Conservation (phyloP, 73 alveolate genomes). For the Blepharisma stoltei region DNA sequence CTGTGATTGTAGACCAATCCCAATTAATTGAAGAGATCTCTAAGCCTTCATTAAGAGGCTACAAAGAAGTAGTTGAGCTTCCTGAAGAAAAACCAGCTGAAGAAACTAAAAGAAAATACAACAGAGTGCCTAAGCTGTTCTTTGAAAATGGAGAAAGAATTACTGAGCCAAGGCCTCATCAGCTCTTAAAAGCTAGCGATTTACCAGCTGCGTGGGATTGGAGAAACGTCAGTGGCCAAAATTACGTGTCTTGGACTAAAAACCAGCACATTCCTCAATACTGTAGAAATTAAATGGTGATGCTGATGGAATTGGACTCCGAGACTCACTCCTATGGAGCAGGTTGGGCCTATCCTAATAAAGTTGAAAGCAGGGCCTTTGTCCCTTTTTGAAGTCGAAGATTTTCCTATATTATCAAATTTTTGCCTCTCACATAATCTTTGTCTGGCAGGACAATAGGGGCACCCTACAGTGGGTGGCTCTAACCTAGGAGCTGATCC, state of each 20-base stretch:
- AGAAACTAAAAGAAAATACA: slow-evolving; percentile 54
- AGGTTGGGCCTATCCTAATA: too few species aligned
- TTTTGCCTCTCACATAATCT: too few species aligned
- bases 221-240: slow-evolving; percentile 67
- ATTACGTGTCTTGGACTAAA: slow-evolving; percentile 72
- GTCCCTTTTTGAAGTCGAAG: too few species aligned
- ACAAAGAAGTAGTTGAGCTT: slow-evolving; percentile 67
- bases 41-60: slow-evolving; percentile 66
- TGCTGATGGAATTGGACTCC: slow-evolving; percentile 5
- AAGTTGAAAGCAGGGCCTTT: too few species aligned
- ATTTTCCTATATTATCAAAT: too few species aligned
- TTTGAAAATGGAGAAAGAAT: slow-evolving; percentile 47
- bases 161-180: slow-evolving; percentile 54
- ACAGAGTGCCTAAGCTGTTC: slow-evolving; percentile 73
- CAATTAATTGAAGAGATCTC: slow-evolving; percentile 76
- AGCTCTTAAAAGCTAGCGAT: slow-evolving; percentile 35
- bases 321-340: neutral
- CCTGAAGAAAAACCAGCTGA: slow-evolving; percentile 21
- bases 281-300: too few species aligned
- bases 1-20: neutral
- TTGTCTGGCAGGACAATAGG: too few species aligned
- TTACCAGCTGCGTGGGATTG: slow-evolving; percentile 69
- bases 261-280: slow-evolving; percentile 73
- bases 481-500: neutral
- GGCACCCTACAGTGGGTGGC: too few species aligned